A percentile compares a stretch with the other conserved stretches of the same genome.
Conservation (phyloP, 2,329 filamentous ascomycete species). For the Pyrenophora tritici-repentis region DNA sequence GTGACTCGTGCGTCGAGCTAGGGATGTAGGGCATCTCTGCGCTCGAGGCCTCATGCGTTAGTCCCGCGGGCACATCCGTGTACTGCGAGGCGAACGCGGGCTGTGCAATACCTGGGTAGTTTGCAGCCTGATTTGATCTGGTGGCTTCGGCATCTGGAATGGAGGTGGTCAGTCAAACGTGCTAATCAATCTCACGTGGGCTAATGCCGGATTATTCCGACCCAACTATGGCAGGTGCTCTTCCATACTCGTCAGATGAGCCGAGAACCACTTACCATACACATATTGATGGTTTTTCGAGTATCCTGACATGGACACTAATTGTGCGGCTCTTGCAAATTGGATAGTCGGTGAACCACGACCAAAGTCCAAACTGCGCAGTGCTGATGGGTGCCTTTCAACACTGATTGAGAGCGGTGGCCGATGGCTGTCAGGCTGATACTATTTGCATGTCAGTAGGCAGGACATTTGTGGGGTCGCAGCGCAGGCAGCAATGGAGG, state of each 20-base stretch:
- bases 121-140: slow-evolving; percentile 63
- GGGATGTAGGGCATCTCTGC: slow-evolving; percentile 53
- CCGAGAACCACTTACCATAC: slow-evolving; percentile 70
- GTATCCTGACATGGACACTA: slow-evolving; percentile 82
- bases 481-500: slow-evolving; percentile 37
- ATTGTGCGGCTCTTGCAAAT: slow-evolving; percentile 46
- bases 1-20: slow-evolving; percentile 57
- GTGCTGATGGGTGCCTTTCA: slow-evolving; percentile 32
- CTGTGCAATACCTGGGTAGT: slow-evolving; percentile 55
- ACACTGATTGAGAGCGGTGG: slow-evolving; percentile 36
- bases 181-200: slow-evolving; percentile 46
- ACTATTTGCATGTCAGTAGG: slow-evolving; percentile 32
- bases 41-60: slow-evolving; percentile 55
- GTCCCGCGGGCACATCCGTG: slow-evolving; percentile 55
- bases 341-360: slow-evolving; percentile 58
- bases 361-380: slow-evolving; percentile 40
- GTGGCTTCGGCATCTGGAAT: slow-evolving; percentile 63
- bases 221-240: slow-evolving; percentile 44
- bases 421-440: slow-evolving; percentile 41
- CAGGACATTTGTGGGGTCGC: slow-evolving; percentile 29
- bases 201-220: slow-evolving; percentile 41
- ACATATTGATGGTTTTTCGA: slow-evolving; percentile 76
- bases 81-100: slow-evolving; percentile 57
- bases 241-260: slow-evolving; percentile 48
- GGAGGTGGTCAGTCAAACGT: slow-evolving; percentile 53